Conservation (phyloP, 345 rosid genomes). For the Aurinia saxatilis region DNA sequence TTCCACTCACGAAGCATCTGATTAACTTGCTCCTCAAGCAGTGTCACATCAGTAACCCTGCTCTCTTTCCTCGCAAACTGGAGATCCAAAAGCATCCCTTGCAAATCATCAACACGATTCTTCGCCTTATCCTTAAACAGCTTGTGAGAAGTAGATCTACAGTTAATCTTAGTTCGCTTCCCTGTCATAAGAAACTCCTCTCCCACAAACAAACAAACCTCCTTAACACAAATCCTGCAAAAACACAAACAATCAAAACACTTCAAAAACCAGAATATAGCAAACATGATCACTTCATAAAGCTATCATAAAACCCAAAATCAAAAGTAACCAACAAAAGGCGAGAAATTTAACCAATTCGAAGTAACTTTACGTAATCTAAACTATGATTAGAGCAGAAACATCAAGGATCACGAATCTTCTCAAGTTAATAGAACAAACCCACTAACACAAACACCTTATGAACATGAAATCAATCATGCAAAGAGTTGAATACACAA, state of each 20-base stretch:
- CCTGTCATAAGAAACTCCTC: constrained; percentile 42
- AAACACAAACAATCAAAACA: constrained; percentile 3
- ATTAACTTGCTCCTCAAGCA: constrained; percentile 97
- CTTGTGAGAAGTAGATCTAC: constrained; percentile 93
- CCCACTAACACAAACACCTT: not conserved
- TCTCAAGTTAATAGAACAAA: not conserved
- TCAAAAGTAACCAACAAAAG: too few species aligned
- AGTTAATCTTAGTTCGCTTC: constrained; percentile 73
- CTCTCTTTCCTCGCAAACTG: constrained; percentile 92
- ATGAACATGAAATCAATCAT: constrained; percentile 15
- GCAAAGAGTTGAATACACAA: constrained; percentile 10
- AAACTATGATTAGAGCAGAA: not conserved
- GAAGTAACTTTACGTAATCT: not conserved
- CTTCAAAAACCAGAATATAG: not conserved
- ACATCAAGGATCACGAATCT: constrained; percentile 1
- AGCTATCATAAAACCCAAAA: not conserved
- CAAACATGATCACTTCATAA: not conserved
- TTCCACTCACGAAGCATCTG: constrained; percentile 99
- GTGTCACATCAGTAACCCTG: constrained; percentile 54
- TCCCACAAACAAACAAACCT: too few species aligned
- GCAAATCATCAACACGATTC: constrained; percentile 97
- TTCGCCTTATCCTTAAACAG: constrained; percentile 93
- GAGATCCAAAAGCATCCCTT: constrained; percentile 78
- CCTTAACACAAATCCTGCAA: constrained; percentile 21
- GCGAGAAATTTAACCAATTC: not conserved